A percentile compares a stretch with the other conserved stretches of the same genome.
Conservation (phyloP, 1,139 yeast genomes). For the Saccharomyces hybrid region DNA sequence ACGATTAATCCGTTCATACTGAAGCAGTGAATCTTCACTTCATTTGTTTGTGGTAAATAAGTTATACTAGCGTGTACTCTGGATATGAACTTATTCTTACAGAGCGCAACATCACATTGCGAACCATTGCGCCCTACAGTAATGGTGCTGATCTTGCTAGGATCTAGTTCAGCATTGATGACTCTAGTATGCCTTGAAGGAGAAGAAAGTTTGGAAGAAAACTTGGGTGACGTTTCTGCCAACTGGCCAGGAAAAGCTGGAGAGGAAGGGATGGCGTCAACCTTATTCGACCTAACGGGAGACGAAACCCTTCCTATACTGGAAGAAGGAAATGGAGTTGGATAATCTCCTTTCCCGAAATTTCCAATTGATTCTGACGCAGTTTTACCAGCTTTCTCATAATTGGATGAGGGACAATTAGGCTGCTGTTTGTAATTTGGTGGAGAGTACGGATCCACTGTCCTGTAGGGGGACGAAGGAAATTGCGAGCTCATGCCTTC, state of each 20-base stretch:
- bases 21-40: constrained; percentile 31
- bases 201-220: neutral
- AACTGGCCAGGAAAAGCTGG: constrained; percentile 13
- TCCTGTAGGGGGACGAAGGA: constrained; percentile 7
- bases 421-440: constrained; percentile 3
- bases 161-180: constrained; percentile 17
- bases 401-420: neutral
- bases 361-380: neutral
- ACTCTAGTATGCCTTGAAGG: neutral
- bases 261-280: neutral
- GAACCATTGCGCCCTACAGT: constrained; percentile 28
- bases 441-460: neutral
- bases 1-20: constrained; percentile 35
- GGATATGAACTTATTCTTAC: constrained; percentile 28
- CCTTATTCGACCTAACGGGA: constrained; percentile 10
- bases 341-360: constrained; percentile 21
- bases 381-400: neutral
- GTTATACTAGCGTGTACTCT: constrained; percentile 30
- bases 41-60: constrained; percentile 25
- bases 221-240: constrained; percentile 1
- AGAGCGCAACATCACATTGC: constrained; percentile 28
- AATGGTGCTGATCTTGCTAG: constrained; percentile 13
- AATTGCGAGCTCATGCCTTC: neutral
- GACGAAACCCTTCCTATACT: constrained; percentile 43
- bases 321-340: constrained; percentile 54